A percentile compares a stretch with the other conserved stretches of the same genome.
phyloP scores from a whole-genome alignment of 1,139 yeast genomes.

The Arxiozyma slooffiae region DNA sequence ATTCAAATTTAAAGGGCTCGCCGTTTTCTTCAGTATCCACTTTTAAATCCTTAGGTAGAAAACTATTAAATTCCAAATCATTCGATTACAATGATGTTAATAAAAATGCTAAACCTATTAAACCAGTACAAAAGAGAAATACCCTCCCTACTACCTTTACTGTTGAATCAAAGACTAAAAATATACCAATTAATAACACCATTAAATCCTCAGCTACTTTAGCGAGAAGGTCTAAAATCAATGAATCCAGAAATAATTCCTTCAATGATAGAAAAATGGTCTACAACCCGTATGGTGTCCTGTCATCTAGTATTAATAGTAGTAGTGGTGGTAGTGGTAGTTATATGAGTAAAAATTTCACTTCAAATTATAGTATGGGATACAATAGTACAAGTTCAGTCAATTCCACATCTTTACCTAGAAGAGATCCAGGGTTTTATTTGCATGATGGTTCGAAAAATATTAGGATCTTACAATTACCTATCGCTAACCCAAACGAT shows the following conservation, averaged over 20 bases:
- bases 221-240: neutral
- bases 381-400: neutral
- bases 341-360: neutral
- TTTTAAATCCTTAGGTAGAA: conserved; percentile 17
- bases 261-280: conserved; percentile 12
- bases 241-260: conserved; percentile 2
- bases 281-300: conserved; percentile 29
- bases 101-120: conserved; percentile 1
- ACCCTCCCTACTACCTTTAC: conserved; percentile 2
- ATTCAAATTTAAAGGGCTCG: neutral
- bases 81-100: conserved; percentile 6
- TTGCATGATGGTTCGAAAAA: conserved; percentile 32
- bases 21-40: conserved; percentile 7
- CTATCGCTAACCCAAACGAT: conserved; percentile 61
- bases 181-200: neutral
- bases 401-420: conserved; percentile 5
- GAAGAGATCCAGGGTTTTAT: conserved; percentile 21
- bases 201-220: neutral
- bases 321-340: neutral
- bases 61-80: conserved; percentile 11
- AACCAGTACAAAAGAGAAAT: conserved; percentile 1
- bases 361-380: neutral
- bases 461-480: conserved; percentile 45
- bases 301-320: conserved; percentile 11
- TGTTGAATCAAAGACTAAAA: neutral